Evolutionary conservation across 116 monocot species (phyloP), one percentile per base, ranked within the genome.

Genomic region (Dioscorea cayenensis): DNA sequence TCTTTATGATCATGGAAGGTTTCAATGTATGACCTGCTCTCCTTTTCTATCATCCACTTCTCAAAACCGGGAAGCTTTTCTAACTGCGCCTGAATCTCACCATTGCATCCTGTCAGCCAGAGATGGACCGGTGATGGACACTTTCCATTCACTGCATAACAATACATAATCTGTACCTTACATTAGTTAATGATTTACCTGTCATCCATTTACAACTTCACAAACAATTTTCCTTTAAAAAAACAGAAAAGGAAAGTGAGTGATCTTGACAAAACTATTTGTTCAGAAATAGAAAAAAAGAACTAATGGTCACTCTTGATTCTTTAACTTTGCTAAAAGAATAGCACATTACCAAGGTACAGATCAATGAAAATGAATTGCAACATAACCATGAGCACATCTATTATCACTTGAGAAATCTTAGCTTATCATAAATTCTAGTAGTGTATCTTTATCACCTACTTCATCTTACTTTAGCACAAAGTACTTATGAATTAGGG

Each of bases 121-220:
- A 97, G 86, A 81, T 93, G 93, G 73, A 80, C 88, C 51, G 97
- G 97, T 65, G 73, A 78, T 37, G 76, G 60, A 76, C 78, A 93
- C 74, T 76, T 86, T 21, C 93, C 90, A 83, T 97, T 97, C 62
- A 80, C 93, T 88, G 90, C 88, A 78, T 97, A 97, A 77, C 97
- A 97, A 75, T 84, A 97, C 90, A 97, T 89, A 67, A 97, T 80
- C 93, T 97, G 92, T 61, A 89, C 83, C 69, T 59, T 77, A 67
- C 67, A 77, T 84, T 75, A 86, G 86, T 63, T 25, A 68, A 38
- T 17, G 28, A 18, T 43, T 48, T 14, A 36, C 21, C n/a, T 17
- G 9, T 20, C 49, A 65, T 0, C 52, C 19, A 22, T 9, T 18
- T 16, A 55, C 17, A 55, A 18, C 14, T 66, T 36, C 21, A 36